Conservation (phyloP, 1,139 yeast species). For the Hansenula lynferdii region DNA sequence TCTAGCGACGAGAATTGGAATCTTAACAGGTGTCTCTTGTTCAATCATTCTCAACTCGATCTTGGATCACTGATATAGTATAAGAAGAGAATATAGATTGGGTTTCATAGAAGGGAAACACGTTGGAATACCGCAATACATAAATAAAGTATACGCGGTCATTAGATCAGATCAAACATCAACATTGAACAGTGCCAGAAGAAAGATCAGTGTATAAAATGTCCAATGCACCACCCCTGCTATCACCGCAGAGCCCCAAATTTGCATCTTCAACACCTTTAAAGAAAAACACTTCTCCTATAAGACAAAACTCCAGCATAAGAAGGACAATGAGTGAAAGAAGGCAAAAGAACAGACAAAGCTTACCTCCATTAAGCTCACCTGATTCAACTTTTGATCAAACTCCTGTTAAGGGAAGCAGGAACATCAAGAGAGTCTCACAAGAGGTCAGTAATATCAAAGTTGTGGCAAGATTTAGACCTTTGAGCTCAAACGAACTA, state of each 20-base stretch:
- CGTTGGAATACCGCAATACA: no score
- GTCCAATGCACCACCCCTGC: background rate
- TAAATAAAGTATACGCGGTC: no score
- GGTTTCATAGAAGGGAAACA: no score
- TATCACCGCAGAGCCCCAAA: constrained; percentile 1
- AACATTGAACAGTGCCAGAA: no score
- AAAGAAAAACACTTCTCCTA: background rate
- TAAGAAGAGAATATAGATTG: no score
- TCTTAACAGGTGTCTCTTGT: no score
- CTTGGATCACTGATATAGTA: no score
- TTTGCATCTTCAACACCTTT: background rate
- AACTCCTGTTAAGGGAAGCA: constrained; percentile 1
- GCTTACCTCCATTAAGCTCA: background rate
- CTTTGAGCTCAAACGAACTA: constrained; percentile 36
- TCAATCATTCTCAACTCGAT: no score
- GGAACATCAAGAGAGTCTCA: background rate
- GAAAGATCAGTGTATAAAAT: background rate
- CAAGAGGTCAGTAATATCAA: constrained; percentile 37
- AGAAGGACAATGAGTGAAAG: constrained; percentile 1
- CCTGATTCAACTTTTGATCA: background rate
- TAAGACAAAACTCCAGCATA: background rate
- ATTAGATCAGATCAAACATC: no score
- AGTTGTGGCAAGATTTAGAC: constrained; percentile 65
- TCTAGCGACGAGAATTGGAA: no score
- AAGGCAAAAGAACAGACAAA: background rate